These are phyloP conservation scores for Alternaria sp. DNA, from an alignment of 2,329 filamentous ascomycete species.

Conservation along the genomic window DNA sequence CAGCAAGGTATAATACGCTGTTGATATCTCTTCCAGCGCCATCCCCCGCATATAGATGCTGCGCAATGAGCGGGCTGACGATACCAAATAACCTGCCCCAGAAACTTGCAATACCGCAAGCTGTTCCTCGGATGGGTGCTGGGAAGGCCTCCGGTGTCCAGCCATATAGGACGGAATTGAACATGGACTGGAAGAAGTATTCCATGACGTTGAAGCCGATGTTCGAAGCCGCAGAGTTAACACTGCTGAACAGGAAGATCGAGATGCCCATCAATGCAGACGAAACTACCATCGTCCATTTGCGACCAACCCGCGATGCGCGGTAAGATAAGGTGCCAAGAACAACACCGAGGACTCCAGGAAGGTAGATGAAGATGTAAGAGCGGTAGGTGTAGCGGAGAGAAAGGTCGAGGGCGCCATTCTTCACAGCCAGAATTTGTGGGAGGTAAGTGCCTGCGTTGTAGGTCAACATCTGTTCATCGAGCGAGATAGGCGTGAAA, in stretches of 20 bases:
- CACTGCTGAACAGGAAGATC: conserved; percentile 54
- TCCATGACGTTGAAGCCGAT: conserved; percentile 60
- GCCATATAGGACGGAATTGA: conserved; percentile 60
- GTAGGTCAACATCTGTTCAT: conserved; percentile 4
- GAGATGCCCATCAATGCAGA: conserved; percentile 52
- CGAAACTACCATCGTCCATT: conserved; percentile 55
- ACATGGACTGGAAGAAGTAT: conserved; percentile 61
- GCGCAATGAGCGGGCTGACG: conserved; percentile 62
- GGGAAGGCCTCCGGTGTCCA: conserved; percentile 61
- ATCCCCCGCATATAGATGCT: conserved; percentile 48
- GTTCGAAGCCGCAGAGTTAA: conserved; percentile 55
- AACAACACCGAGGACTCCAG: conserved; percentile 59
- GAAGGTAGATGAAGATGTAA: conserved; percentile 62
- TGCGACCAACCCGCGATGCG: conserved; percentile 52
- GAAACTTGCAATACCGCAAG: conserved; percentile 64
- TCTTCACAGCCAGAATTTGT: conserved; percentile 59
- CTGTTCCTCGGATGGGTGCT: conserved; percentile 58
- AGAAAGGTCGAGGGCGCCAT: conserved; percentile 53
- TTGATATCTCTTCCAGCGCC: conserved; percentile 51
- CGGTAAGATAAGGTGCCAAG: conserved; percentile 57
- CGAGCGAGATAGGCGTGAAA: background rate
- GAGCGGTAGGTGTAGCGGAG: conserved; percentile 58
- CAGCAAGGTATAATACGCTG: conserved; percentile 62
- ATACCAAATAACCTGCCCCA: conserved; percentile 66
- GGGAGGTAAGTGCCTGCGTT: conserved; percentile 56